A percentile compares a stretch with the other conserved stretches of the same genome.
Evolutionary conservation across 2,329 filamentous ascomycete species (phyloP).

Genomic region (Microdochium bolleyi): DNA sequence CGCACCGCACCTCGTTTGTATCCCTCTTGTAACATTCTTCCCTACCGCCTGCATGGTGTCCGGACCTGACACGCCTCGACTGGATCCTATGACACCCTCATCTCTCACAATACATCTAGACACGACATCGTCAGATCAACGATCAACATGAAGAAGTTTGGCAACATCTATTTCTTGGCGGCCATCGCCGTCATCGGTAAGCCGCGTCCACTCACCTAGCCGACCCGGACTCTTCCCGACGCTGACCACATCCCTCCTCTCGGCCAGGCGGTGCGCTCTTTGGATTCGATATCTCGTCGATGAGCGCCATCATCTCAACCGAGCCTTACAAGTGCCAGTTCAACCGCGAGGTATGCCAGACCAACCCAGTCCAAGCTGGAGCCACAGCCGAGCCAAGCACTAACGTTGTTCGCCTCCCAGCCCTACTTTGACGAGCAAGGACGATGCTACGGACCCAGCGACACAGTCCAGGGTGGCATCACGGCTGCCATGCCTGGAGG

Average conservation of each 20-base stretch:
- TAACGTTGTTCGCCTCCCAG: neutral
- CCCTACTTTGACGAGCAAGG: slow-evolving; percentile 23
- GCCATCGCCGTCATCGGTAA: slow-evolving; percentile 32
- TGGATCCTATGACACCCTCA: neutral
- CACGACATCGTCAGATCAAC: neutral
- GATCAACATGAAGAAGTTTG: slow-evolving; percentile 20
- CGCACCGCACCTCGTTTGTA: no score
- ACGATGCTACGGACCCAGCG: slow-evolving; percentile 41
- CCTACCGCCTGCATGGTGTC: no score
- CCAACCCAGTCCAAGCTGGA: neutral
- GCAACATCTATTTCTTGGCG: slow-evolving; percentile 34
- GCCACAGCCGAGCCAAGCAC: neutral
- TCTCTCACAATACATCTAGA: neutral
- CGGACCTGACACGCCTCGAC: neutral
- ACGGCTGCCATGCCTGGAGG: slow-evolving; percentile 65
- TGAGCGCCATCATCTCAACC: slow-evolving; percentile 34
- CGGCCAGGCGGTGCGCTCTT: slow-evolving; percentile 28
- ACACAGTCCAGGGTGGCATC: slow-evolving; percentile 51
- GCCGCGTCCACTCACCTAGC: slow-evolving; percentile 1
- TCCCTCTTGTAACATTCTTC: no score
- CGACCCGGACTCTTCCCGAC: neutral
- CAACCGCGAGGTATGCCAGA: slow-evolving; percentile 22
- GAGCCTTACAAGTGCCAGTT: slow-evolving; percentile 33
- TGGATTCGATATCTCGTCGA: slow-evolving; percentile 36
- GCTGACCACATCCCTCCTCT: neutral